Evolutionary conservation across 176 grass and related monocot genomes (phyloP), one percentile per base, ranked within the genome.

Genomic region (Triticum timopheevii): DNA sequence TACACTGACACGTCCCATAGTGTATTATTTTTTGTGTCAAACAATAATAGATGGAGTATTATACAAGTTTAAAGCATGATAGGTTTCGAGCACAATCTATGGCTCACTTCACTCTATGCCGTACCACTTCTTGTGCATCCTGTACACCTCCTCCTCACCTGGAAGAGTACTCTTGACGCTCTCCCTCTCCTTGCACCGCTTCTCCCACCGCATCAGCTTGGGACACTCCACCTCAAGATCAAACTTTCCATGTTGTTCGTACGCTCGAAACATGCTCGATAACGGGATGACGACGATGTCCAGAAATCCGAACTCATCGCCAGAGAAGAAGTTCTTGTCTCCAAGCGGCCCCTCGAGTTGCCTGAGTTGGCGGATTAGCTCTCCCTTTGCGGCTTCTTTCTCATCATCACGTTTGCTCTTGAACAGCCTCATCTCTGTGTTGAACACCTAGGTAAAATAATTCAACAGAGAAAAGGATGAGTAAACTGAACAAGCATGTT

Each of bases 161-260:
- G 82, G 83, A 2, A 93, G 69, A 9, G 81, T 82, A 0, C 30
- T 20, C n/a, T 5, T 54, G 1, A 89, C 76, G 5, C 92, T 89
- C 13, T 91, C 86, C 80, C 88, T 77, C 25, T 85, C 63, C 85
- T 12, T 77, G 63, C 91, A 93, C 61, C 59, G 72, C 39, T 33
- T 38, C 13, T 74, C 83, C 83, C 92, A 89, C 0, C 19, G 24
- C 64, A 74, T 66, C 38, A 91, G 61, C 6, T 22, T 22, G 0
- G 89, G 92, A 19, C 82, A 88, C 69, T 83, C 62, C 0, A 1
- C 45, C 16, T 73, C 76, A 3, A 86, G 36, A 8, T 40, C 23
- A 10, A 91, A 89, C 0, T 24, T 69, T 0, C 62, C 83, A 1
- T 83, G 70, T 6, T 34, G 47, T 50, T 91, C 65, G 25, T 91